A percentile compares a stretch with the other conserved stretches of the same genome.
Evolutionary conservation across 2,329 filamentous ascomycete genomes (phyloP).

Genomic region (Fusarium metavorans): DNA sequence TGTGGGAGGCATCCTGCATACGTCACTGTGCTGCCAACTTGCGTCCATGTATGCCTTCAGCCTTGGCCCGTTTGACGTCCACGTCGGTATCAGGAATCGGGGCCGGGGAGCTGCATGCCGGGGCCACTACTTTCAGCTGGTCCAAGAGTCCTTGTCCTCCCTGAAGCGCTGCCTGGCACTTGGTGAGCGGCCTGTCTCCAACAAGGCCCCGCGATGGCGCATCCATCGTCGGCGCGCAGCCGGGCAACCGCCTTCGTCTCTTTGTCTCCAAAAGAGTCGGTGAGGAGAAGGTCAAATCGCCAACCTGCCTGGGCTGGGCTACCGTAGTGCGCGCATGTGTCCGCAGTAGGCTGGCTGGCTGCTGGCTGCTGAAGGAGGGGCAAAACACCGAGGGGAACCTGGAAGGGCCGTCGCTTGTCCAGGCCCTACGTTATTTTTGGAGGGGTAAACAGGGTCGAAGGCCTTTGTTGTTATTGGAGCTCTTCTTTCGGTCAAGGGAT

Average conservation of each 20-base stretch:
- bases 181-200: constrained; percentile 33
- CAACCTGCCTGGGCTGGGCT: constrained; percentile 27
- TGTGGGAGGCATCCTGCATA: constrained; percentile 35
- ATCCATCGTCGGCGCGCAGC: constrained; percentile 37
- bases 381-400: constrained; percentile 37
- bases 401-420: constrained; percentile 25
- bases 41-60: constrained; percentile 32
- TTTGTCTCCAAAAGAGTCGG: constrained; percentile 40
- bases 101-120: constrained; percentile 27
- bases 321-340: constrained; percentile 25
- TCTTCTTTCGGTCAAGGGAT: constrained; percentile 31
- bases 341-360: constrained; percentile 28
- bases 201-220: constrained; percentile 33
- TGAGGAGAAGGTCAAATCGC: constrained; percentile 34
- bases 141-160: constrained; percentile 8
- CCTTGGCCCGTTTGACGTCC: constrained; percentile 38
- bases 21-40: constrained; percentile 40
- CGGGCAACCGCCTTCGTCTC: constrained; percentile 37
- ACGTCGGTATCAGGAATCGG: constrained; percentile 34
- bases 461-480: constrained; percentile 23
- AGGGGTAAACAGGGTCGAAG: constrained; percentile 35
- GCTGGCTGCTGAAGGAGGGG: constrained; percentile 13
- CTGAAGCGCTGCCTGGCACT: constrained; percentile 3
- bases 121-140: constrained; percentile 12
- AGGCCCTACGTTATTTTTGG: constrained; percentile 39